Evolutionary conservation across 371 early-diverging fungal species (phyloP), one percentile per base, ranked within the genome.

Genomic region (Rhizopus delemar): DNA sequence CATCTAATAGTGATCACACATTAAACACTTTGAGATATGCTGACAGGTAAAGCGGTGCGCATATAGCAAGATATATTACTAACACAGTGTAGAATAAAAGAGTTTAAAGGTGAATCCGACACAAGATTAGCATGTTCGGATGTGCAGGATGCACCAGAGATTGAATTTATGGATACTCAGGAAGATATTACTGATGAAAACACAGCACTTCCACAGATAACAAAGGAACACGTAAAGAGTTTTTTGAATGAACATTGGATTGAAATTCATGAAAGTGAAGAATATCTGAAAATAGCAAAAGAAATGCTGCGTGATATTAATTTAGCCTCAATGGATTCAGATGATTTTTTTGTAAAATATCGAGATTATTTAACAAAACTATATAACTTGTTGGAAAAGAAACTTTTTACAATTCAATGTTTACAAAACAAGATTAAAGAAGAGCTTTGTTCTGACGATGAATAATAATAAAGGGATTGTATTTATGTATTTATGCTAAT

Each of bases 21-120:
- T 80, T 99, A 41, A 99, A 99, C 70, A 99, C 99, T 0, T 81
- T 99, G 38, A 86, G 98, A 51, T 99, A 99, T 75, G 98, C 99
- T 3, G 94, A 97, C 72, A 91, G 91, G 73, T 66, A 69, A 56
- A 51, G 13, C 12, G n/a, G 15, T 48, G 8, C 28, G 0, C 48
- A 8, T 8, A 48, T 29, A 15, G 16, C 3, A 7, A n/a, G 22
- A n/a, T 29, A 5, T 6, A 5, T 29, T 48, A 0, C 8, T 9
- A 3, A 48, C 8, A 48, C 8, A 29, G 7, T 48, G 8, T 48
- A 64, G 65, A 56, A 59, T 80, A 3, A 80, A 80, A 38, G 71
- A 80, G 28, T 41, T 80, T 1, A 69, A 66, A 56, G 75, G 80
- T 5, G 77, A 76, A 45, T 68, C 74, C 16, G 75, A 73, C 48